Percentiles rank a stretch among this genome's conserved stretches.
These are phyloP conservation scores for Zasmidium cellare DNA, from an alignment of 2,329 filamentous ascomycete genomes.

Conservation along the genomic window DNA sequence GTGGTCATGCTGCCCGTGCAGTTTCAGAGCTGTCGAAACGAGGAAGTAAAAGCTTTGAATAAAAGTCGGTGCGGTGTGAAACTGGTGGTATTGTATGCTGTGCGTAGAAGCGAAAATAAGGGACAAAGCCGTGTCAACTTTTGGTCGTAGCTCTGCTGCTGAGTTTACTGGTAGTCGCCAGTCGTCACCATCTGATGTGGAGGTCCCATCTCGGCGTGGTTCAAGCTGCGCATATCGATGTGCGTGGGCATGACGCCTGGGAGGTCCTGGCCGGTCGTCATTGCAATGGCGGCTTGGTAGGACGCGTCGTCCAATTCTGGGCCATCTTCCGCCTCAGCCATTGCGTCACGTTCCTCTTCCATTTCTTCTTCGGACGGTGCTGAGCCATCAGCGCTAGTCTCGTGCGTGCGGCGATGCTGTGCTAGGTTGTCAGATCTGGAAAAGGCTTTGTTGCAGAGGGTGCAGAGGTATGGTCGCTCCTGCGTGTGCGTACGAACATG, in stretches of 20 bases:
- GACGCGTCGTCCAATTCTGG: conserved; percentile 22
- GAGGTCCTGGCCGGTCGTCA: conserved; percentile 29
- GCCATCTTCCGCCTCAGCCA: conserved; percentile 76
- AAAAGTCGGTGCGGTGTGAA: not conserved
- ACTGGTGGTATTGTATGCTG: not conserved
- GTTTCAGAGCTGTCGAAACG: not conserved
- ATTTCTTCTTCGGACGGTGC: conserved; percentile 78
- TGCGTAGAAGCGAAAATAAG: conserved; percentile 6
- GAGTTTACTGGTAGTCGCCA: conserved; percentile 41
- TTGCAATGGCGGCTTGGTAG: conserved; percentile 30
- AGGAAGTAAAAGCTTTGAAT: not conserved
- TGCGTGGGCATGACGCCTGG: conserved; percentile 37
- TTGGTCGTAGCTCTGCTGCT: not conserved
- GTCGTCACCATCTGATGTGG: conserved; percentile 45
- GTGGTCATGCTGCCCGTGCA: not conserved
- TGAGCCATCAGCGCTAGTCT: conserved; percentile 64
- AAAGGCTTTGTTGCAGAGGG: conserved; percentile 97
- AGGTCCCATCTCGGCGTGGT: conserved; percentile 41
- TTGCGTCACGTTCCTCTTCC: conserved; percentile 83
- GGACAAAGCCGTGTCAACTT: not conserved
- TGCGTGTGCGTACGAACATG: conserved; percentile 99
- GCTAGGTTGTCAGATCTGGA: conserved; percentile 98
- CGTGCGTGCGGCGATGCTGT: conserved; percentile 85
- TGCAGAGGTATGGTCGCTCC: conserved; percentile 97
- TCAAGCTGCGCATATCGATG: conserved; percentile 34